These are phyloP conservation scores for Microglena sp. DNA, from an alignment of 139 green algal species.

Conservation along the genomic window DNA sequence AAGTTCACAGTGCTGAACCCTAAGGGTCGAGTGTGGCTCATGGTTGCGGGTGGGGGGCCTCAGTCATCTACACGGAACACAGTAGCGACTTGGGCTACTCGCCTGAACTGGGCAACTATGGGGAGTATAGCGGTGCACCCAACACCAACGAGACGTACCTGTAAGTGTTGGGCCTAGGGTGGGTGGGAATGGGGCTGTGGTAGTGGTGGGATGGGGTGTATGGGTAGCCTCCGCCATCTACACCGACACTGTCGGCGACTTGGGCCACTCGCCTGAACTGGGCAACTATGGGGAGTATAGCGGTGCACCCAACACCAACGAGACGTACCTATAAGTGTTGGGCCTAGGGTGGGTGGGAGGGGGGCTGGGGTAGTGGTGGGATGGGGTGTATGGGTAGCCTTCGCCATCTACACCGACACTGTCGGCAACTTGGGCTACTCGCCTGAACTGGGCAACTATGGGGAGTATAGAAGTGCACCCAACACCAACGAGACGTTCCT, in stretches of 20 bases:
- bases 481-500: neutral
- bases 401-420: slow-evolving; percentile 89
- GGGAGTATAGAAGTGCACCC: slow-evolving; percentile 13
- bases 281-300: slow-evolving; percentile 93
- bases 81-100: slow-evolving; percentile 60
- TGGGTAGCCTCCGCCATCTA: slow-evolving; percentile 90
- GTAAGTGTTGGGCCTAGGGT: slow-evolving; percentile 20
- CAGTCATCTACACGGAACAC: slow-evolving; percentile 88
- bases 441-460: slow-evolving; percentile 68
- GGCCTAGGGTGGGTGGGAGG: neutral
- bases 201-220: too few relatives aligned
- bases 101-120: slow-evolving; percentile 84
- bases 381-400: too few relatives aligned
- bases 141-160: slow-evolving; percentile 19
- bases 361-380: too few relatives aligned
- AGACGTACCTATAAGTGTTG: slow-evolving; percentile 12
- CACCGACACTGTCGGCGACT: slow-evolving; percentile 79
- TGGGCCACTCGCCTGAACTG: slow-evolving; percentile 53
- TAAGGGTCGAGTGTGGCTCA: slow-evolving; percentile 82
- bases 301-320: slow-evolving; percentile 18
- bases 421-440: slow-evolving; percentile 60
- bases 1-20: slow-evolving; percentile 93
- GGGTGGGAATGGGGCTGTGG: too few relatives aligned
- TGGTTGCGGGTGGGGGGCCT: slow-evolving; percentile 83
- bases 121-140: slow-evolving; percentile 66